Base-by-base conservation (phyloP, 305 asterid species). In the Fraxinus xanthoxyloides region DNA sequence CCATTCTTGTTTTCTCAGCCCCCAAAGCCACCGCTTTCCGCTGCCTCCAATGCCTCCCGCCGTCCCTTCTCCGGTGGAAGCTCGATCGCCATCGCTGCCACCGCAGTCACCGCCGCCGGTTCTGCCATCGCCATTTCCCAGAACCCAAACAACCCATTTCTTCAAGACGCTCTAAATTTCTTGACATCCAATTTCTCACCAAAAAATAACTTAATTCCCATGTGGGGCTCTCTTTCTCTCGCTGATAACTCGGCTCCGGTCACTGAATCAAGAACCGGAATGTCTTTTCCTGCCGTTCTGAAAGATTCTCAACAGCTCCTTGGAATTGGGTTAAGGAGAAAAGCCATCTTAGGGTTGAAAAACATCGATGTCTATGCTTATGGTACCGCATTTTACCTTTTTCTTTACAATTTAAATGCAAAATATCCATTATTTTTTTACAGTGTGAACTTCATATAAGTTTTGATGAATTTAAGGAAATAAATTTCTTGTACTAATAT, bases 301-400 rank as follows among this genome's bases (percentile, higher is more conserved):
- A 86, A 89, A 69, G 95, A 91, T 79, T 86, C 95, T 26, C 98
- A 93, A 83, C 88, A 89, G 73, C 98, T 95, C 54, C 98, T 95
- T 34, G 99, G 99, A 70, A 83, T 92, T 80, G 99, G 99, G 59
- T 69, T 93, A 63, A 85, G 97, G 86, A 85, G 86, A 78, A 94
- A 92, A 84, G 90, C 95, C 7, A 51, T 94, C 38, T 84, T 95
- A 76, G 98, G 99, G 77, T 85, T 95, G 91, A 94, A 95, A 77
- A 93, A 95, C 88, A 90, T 95, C 34, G 97, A 94, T 78, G 97
- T 94, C 79, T 95, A 95, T 76, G 97, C 98, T 85, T 95, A 89
- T 83, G 99, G 99, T 94, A 91, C 84, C 31, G 13, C 77, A 70
- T 89, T 84, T 48, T 12, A n/a, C 34, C 74, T 77, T 69, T 1